Evolutionary conservation across 1,139 yeast species (phyloP), one percentile per base, ranked within the genome.

Genomic region (Pichia kudriavzevii): DNA sequence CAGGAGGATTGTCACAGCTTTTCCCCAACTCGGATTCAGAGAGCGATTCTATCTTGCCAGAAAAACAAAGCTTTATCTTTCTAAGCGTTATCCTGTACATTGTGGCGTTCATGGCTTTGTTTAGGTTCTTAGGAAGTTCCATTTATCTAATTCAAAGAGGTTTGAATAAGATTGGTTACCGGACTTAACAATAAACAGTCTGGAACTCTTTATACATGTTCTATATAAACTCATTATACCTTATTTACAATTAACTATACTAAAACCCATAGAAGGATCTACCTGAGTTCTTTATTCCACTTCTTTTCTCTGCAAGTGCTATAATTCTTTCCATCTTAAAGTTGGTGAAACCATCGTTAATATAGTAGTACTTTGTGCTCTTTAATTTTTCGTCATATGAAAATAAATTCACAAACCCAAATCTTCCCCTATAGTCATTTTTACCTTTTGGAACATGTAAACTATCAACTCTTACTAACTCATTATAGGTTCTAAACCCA

Each of bases 301-400:
- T 64, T 44, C 78, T 75, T 35, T 63, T 63, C 55, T 83, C 94
- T 5, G 80, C 72, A 13, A 81, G 70, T 2, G 91, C 87, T 91
- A 94, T 79, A 4, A 83, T 55, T 37, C 94, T 62, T 49, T 83
- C 94, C 94, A 83, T 83, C 46, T 75, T 75, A 51, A 80, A 61
- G 1, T 94, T 94, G 3, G 94, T 93, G 30, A 80, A 65, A 45
- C 82, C 79, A 50, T 83, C 94, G 7, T 69, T 72, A 4, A 83
- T 70, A 47, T 75, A 80, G 54, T 66, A 74, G 24, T 62, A 59
- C 42, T 66, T 61, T 38, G 49, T 59, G 30, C 53, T 44, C 1
- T 63, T 60, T 2, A 63, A 51, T 17, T 62, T 59, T 5, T 59
- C 52, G 25, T 67, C 69, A 11, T 46, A 50, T 29, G 69, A 69